phyloP scores from a whole-genome alignment of 192 early-diverging fungal genomes.

The Blastocladiella britannica region DNA sequence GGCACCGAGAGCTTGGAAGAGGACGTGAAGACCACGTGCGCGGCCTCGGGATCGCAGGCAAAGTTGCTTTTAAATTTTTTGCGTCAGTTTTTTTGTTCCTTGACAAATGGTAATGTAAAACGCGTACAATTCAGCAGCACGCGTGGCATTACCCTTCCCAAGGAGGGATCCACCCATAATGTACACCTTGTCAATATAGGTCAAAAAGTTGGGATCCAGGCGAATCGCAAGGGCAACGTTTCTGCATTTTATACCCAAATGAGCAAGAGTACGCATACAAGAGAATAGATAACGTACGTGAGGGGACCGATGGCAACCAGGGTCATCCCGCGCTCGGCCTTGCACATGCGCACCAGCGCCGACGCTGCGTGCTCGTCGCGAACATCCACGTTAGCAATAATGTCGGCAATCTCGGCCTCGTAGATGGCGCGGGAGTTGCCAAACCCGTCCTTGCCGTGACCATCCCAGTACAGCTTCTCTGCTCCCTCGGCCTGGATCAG shows the following conservation, averaged over 20 bases:
- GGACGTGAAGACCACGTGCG: slow-evolving; percentile 4
- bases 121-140: slow-evolving; percentile 10
- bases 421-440: slow-evolving; percentile 6
- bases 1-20: background rate
- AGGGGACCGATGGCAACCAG: slow-evolving; percentile 22
- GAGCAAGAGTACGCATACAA: background rate
- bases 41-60: slow-evolving; percentile 4
- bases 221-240: slow-evolving; percentile 24
- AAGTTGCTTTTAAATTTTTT: too few species aligned
- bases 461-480: slow-evolving; percentile 10
- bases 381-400: background rate
- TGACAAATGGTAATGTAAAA: background rate
- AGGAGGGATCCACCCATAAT: slow-evolving; percentile 25
- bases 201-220: slow-evolving; percentile 21
- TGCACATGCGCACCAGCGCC: slow-evolving; percentile 14
- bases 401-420: slow-evolving; percentile 1
- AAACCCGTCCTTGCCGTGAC: slow-evolving; percentile 16
- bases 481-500: slow-evolving; percentile 12
- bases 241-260: background rate
- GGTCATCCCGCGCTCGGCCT: slow-evolving; percentile 11
- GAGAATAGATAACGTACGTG: slow-evolving; percentile 9
- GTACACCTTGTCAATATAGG: slow-evolving; percentile 14
- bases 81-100: too few species aligned
- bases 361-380: slow-evolving; percentile 12
- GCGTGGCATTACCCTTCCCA: slow-evolving; percentile 22